Percentiles rank a stretch among this genome's conserved stretches.
phyloP scores from a whole-genome alignment of 2,329 filamentous ascomycete species.

The Xylaria digitata region DNA sequence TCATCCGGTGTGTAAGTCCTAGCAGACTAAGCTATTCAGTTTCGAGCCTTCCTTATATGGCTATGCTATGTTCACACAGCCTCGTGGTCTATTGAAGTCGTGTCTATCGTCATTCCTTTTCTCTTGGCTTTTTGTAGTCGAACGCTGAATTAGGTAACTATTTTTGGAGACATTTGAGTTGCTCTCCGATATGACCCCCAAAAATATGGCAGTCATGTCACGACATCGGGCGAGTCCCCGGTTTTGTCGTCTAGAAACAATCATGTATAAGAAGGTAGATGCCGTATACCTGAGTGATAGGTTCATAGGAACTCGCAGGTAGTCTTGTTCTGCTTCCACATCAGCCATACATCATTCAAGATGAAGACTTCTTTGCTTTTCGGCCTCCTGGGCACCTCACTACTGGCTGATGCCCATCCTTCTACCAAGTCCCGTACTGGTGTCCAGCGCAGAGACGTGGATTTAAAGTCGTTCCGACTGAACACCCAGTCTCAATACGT shows the following conservation, averaged over 20 bases:
- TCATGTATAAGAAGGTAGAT: constrained; percentile 28
- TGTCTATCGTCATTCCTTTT: constrained; percentile 33
- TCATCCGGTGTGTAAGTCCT: neutral
- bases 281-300: neutral
- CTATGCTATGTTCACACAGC: constrained; percentile 22
- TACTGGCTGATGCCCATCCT: constrained; percentile 30
- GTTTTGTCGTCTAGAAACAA: neutral
- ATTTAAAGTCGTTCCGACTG: constrained; percentile 46
- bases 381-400: constrained; percentile 26
- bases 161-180: constrained; percentile 28
- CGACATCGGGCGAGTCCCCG: neutral
- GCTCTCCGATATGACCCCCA: constrained; percentile 16
- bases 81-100: constrained; percentile 5
- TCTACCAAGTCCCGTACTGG: constrained; percentile 4
- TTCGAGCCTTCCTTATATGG: constrained; percentile 28
- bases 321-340: constrained; percentile 4
- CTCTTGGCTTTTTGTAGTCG: constrained; percentile 20
- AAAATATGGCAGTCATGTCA: constrained; percentile 1
- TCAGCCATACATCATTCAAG: constrained; percentile 15
- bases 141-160: constrained; percentile 21
- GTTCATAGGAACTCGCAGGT: neutral
- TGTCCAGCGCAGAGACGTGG: constrained; percentile 29
- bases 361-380: constrained; percentile 33
- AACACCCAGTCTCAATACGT: constrained; percentile 48
- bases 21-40: neutral